Conservation (phyloP, 495 filamentous ascomycete genomes). For the Talaromyces adpressus region DNA sequence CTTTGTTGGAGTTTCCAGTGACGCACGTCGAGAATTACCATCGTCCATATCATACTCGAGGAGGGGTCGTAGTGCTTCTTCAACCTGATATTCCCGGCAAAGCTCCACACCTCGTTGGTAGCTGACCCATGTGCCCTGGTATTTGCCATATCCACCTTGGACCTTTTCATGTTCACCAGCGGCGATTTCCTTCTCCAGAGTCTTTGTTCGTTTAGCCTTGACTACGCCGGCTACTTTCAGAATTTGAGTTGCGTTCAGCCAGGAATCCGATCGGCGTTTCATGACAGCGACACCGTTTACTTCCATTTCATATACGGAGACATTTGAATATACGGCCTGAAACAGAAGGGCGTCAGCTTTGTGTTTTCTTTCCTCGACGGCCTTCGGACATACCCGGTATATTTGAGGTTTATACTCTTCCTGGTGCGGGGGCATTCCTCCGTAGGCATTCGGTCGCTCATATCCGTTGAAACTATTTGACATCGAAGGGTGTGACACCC, state of each 20-base stretch:
- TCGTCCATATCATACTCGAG: conserved; percentile 86
- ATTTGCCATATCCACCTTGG: conserved; percentile 96
- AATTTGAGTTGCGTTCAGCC: conserved; percentile 93
- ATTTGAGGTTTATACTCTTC: conserved; percentile 62
- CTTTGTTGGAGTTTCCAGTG: conserved; percentile 90
- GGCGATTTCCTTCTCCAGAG: conserved; percentile 94
- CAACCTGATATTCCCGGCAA: conserved; percentile 88
- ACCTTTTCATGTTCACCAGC: conserved; percentile 97
- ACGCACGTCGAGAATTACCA: conserved; percentile 54
- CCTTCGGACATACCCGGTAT: conserved; percentile 53
- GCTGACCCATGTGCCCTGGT: conserved; percentile 97
- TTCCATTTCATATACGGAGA: conserved; percentile 96
- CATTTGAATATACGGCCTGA: conserved; percentile 89
- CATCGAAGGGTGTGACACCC: conserved; percentile 18
- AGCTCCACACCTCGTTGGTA: conserved; percentile 87
- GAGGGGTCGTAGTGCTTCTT: conserved; percentile 75
- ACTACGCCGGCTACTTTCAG: conserved; percentile 93
- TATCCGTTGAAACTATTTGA: conserved; percentile 32
- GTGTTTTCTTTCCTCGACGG: not conserved
- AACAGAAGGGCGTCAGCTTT: conserved; percentile 13
- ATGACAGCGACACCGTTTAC: conserved; percentile 87
- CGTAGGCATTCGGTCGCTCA: conserved; percentile 42
- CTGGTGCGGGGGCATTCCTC: conserved; percentile 38
- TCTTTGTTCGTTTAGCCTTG: conserved; percentile 95
- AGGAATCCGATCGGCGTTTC: conserved; percentile 85